Conservation (phyloP, 139 green algal species). For the Coelastrella sp. region DNA sequence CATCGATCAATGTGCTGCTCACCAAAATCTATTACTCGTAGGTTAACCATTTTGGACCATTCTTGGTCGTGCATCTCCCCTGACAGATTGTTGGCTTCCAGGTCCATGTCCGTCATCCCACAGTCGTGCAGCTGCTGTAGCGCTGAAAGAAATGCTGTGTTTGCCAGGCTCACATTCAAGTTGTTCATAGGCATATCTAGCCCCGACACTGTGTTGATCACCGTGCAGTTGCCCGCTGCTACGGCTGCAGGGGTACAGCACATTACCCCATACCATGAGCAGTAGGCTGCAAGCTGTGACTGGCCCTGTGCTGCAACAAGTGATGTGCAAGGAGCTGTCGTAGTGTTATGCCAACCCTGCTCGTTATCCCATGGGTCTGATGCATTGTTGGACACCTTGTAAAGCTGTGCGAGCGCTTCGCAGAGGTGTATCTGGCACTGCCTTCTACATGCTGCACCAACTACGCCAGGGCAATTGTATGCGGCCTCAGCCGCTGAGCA, state of each 20-base stretch:
- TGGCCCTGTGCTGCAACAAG: not conserved
- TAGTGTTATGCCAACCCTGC: constrained; percentile 40
- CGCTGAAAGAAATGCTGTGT: not conserved
- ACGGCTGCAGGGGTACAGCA: constrained; percentile 22
- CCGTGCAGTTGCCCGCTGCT: constrained; percentile 12
- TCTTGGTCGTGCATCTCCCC: not conserved
- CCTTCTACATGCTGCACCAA: not conserved
- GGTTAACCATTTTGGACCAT: constrained; percentile 22
- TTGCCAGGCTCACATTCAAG: constrained; percentile 22
- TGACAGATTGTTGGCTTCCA: constrained; percentile 32
- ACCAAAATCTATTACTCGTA: constrained; percentile 26
- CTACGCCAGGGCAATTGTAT: not conserved
- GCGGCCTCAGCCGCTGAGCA: not conserved
- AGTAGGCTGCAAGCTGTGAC: constrained; percentile 19
- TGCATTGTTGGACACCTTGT: constrained; percentile 10
- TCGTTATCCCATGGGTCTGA: constrained; percentile 39
- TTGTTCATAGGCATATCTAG: constrained; percentile 26
- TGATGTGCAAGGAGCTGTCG: not conserved
- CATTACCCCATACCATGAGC: constrained; percentile 41
- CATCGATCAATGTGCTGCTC: not conserved
- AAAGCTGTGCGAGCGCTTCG: constrained; percentile 26
- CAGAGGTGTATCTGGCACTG: constrained; percentile 25
- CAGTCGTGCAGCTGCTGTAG: constrained; percentile 40
- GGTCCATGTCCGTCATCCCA: constrained; percentile 21
- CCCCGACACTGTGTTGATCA: constrained; percentile 3